Evolutionary conservation across 1,284 basidiomycete genomes (phyloP).

Genomic region (Apiotrichum porosum): DNA sequence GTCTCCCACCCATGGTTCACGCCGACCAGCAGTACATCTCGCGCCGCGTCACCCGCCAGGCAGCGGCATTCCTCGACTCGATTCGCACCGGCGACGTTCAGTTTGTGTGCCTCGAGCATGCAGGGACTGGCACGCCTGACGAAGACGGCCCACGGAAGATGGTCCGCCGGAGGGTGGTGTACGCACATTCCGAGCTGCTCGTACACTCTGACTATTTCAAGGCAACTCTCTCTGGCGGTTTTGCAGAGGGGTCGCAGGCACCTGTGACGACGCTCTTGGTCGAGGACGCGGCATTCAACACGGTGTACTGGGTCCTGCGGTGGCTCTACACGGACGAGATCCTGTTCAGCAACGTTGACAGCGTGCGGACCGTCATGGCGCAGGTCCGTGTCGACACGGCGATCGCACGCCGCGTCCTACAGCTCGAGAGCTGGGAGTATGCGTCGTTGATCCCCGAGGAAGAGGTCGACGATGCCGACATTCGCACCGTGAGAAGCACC

Average conservation of each 20-base stretch:
- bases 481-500: slow-evolving; percentile 21
- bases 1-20: slow-evolving; percentile 53
- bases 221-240: slow-evolving; percentile 69
- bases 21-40: slow-evolving; percentile 52
- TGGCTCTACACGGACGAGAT: slow-evolving; percentile 64
- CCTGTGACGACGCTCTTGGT: slow-evolving; percentile 57
- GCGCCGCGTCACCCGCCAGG: slow-evolving; percentile 10
- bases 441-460: slow-evolving; percentile 2
- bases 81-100: slow-evolving; percentile 55
- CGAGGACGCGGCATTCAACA: slow-evolving; percentile 75
- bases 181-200: slow-evolving; percentile 74
- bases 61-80: slow-evolving; percentile 25
- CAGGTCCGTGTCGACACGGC: slow-evolving; percentile 21
- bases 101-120: slow-evolving; percentile 63
- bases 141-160: not conserved
- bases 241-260: slow-evolving; percentile 55
- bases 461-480: slow-evolving; percentile 5
- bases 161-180: slow-evolving; percentile 54
- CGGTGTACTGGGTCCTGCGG: slow-evolving; percentile 70
- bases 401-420: slow-evolving; percentile 7
- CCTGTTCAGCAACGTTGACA: slow-evolving; percentile 52
- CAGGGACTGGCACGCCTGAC: not conserved
- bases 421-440: slow-evolving; percentile 16
- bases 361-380: slow-evolving; percentile 37
- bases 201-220: slow-evolving; percentile 70